Evolutionary conservation across 2,329 filamentous ascomycete genomes (phyloP).

Genomic region (Apiospora aurea): DNA sequence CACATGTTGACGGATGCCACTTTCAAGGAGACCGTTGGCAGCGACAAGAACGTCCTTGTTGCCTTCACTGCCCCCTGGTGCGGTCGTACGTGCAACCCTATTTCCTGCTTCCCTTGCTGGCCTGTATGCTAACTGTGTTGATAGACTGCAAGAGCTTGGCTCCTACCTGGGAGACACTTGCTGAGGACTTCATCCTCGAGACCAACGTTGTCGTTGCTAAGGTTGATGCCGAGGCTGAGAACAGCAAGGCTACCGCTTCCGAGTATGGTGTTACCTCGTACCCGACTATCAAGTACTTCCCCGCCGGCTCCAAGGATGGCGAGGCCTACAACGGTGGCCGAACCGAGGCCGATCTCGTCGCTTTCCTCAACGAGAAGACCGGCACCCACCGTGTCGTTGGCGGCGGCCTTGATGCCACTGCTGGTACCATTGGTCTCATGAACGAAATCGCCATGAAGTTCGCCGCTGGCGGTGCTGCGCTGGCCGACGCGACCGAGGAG

Average conservation of each 20-base stretch:
- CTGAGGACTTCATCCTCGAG: slow-evolving; percentile 81
- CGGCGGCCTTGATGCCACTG: slow-evolving; percentile 78
- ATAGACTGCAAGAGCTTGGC: slow-evolving; percentile 96
- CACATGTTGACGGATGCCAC: slow-evolving; percentile 79
- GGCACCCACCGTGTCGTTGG: slow-evolving; percentile 86
- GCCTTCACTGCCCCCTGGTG: slow-evolving; percentile 99
- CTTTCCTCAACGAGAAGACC: slow-evolving; percentile 86
- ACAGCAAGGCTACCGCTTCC: slow-evolving; percentile 77
- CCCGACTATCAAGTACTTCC: slow-evolving; percentile 98
- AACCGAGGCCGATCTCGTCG: slow-evolving; percentile 75
- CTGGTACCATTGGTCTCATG: slow-evolving; percentile 82
- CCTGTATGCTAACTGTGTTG: slow-evolving; percentile 28
- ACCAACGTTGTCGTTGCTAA: slow-evolving; percentile 86
- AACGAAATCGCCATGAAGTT: slow-evolving; percentile 80
- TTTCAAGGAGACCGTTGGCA: slow-evolving; percentile 80
- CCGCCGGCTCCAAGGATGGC: slow-evolving; percentile 77
- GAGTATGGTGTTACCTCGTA: slow-evolving; percentile 84
- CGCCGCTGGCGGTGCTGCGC: slow-evolving; percentile 62
- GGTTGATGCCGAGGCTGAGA: slow-evolving; percentile 90
- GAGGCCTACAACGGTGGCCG: slow-evolving; percentile 79
- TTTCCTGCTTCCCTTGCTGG: not conserved
- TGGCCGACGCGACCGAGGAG: slow-evolving; percentile 72
- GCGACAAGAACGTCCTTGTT: slow-evolving; percentile 89
- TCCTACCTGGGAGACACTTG: slow-evolving; percentile 87
- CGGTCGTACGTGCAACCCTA: slow-evolving; percentile 76